Percentiles rank a stretch among this genome's conserved stretches.
These are phyloP conservation scores for Colletotrichum navitas DNA, from an alignment of 2,329 filamentous ascomycete species.

Conservation along the genomic window DNA sequence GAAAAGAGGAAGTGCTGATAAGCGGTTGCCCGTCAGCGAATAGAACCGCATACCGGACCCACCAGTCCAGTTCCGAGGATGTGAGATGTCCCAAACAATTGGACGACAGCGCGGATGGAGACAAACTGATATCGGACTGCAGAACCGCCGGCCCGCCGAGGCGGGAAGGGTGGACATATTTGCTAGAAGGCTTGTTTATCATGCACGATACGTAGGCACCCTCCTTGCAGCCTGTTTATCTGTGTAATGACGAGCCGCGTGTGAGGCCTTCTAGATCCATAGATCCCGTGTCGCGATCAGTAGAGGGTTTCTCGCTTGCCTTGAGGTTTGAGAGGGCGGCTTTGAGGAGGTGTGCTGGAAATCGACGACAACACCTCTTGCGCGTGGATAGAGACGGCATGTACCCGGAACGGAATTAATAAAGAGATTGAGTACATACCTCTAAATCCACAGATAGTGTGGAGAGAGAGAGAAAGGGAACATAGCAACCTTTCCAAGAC, in stretches of 20 bases:
- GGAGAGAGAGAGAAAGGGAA: neutral
- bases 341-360: neutral
- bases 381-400: neutral
- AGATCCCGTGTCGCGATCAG: neutral
- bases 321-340: neutral
- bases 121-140: neutral
- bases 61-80: neutral
- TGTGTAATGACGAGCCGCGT: neutral
- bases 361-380: neutral
- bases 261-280: neutral
- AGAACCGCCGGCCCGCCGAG: constrained; percentile 31
- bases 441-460: no score
- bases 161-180: neutral
- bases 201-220: neutral
- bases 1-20: neutral
- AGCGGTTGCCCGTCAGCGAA: constrained; percentile 14
- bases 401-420: constrained; percentile 3
- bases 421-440: neutral
- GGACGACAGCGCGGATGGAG: neutral
- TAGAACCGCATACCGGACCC: constrained; percentile 6
- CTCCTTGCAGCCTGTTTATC: neutral
- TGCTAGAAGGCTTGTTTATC: neutral
- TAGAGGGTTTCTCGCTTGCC: neutral
- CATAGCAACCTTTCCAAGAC: neutral
- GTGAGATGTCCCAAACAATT: constrained; percentile 30